These are phyloP conservation scores for Quercus parvula DNA, from an alignment of 306 rosid species.

Conservation along the genomic window DNA sequence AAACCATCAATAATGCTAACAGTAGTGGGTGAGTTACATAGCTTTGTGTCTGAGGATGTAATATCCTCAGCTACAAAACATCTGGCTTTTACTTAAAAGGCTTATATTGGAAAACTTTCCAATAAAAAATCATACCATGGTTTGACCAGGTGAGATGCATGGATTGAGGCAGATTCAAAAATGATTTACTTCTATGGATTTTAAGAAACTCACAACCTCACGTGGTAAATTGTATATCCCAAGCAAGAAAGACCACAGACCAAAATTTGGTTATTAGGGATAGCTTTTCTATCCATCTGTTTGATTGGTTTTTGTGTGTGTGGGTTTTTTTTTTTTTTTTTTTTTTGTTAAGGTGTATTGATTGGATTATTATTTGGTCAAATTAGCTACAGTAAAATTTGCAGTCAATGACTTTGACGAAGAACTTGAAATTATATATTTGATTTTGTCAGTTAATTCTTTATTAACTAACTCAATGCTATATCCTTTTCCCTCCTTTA, in stretches of 20 bases:
- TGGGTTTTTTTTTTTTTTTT: not conserved
- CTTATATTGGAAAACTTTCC: not conserved
- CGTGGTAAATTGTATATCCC: not conserved
- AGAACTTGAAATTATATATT: constrained; percentile 2
- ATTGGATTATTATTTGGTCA: not conserved
- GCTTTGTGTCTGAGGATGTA: not conserved
- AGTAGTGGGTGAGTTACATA: not conserved
- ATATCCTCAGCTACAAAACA: not conserved
- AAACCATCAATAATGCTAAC: not conserved
- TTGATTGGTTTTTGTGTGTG: not conserved
- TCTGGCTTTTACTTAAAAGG: not conserved
- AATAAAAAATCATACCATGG: not conserved
- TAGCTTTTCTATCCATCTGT: not conserved
- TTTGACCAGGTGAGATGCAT: not conserved
- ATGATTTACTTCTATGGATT: not conserved
- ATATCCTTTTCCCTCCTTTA: constrained; percentile 23
- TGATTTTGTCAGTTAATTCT: constrained; percentile 13
- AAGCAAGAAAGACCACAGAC: not conserved
- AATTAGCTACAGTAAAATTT: constrained; percentile 9
- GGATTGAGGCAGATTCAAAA: too few relatives aligned
- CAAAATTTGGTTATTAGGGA: not conserved
- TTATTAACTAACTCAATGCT: constrained; percentile 14
- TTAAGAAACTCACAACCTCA: not conserved
- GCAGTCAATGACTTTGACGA: constrained; percentile 2
- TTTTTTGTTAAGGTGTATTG: not conserved